Evolutionary conservation across 2,329 filamentous ascomycete genomes (phyloP).

Genomic region (Onygenales sp.): DNA sequence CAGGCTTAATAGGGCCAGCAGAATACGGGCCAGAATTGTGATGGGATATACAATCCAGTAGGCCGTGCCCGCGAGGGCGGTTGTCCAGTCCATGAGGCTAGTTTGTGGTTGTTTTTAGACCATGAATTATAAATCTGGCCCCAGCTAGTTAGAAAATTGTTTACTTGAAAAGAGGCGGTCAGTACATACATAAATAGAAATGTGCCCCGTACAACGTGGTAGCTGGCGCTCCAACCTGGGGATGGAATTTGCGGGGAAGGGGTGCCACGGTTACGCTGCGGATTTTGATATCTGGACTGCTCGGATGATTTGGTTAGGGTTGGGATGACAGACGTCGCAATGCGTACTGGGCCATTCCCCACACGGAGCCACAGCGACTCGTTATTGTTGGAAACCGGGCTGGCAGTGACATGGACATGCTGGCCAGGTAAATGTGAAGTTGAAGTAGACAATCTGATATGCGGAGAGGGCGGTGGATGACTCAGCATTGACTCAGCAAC

Average conservation of each 20-base stretch:
- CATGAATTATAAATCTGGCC: no score
- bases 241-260: not conserved
- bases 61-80: constrained; percentile 19
- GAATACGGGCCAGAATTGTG: constrained; percentile 27
- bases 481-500: not conserved
- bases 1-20: constrained; percentile 29
- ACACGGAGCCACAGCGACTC: not conserved
- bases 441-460: not conserved
- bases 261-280: not conserved
- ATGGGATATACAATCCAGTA: constrained; percentile 32
- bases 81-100: constrained; percentile 6
- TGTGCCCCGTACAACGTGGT: not conserved
- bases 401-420: not conserved
- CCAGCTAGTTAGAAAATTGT: no score
- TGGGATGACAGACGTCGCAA: not conserved
- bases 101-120: not conserved
- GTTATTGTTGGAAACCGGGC: not conserved
- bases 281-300: not conserved
- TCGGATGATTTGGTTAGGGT: not conserved
- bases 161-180: no score
- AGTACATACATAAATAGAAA: no score
- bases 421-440: no score
- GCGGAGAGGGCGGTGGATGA: not conserved
- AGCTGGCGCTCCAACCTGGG: not conserved
- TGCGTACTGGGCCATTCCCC: not conserved